Base-by-base conservation (phyloP, 2,329 filamentous ascomycete genomes). In the Penicillium sp. region DNA sequence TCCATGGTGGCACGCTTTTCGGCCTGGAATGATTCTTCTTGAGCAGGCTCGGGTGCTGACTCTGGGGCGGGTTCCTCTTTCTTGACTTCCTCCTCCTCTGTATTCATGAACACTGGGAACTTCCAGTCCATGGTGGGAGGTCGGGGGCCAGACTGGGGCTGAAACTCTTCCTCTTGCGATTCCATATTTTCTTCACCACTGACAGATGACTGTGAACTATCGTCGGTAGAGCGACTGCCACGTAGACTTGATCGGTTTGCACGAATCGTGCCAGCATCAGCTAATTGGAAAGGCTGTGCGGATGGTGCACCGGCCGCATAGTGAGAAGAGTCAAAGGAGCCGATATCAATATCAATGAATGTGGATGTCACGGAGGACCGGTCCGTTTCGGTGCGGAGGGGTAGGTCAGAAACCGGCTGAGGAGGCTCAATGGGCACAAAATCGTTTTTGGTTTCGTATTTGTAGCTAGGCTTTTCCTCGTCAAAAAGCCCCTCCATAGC, bases 401-500 rank as follows among this genome's bases (percentile, higher is more conserved):
- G 83, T 5, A 87, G 74, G 66, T 87, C 85, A 2, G 83, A 85
- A 2, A 69, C 65, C 25, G 79, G 78, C 45, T 78, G 76, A 63
- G 68, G 69, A 11, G 70, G 63, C 60, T 78, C 71, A 25, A 80
- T 69, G 0, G 78, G 78, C 4, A 80, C 72, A 58, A 81, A 78
- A 64, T 78, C 77, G 46, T 80, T 80, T 49, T 83, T 77, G 8
- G 78, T 80, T 61, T 83, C 82, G 65, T 85, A 85, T 54, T 79
- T 80, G 67, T 88, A 88, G n/a, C 80, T 82, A 7, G 80, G 80
- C 53, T 78, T 78, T 31, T 79, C 75, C 35, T 80, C 77, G 59
- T 87, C 78, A 66, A 86, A 88, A 4, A 88, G 69, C 10, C 84
- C 81, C 55, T 84, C 80, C 63, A 88, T 77, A 2, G 81, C 82